Conservation (phyloP, 371 early-diverging fungal genomes). For the Actinomucor elegans region DNA sequence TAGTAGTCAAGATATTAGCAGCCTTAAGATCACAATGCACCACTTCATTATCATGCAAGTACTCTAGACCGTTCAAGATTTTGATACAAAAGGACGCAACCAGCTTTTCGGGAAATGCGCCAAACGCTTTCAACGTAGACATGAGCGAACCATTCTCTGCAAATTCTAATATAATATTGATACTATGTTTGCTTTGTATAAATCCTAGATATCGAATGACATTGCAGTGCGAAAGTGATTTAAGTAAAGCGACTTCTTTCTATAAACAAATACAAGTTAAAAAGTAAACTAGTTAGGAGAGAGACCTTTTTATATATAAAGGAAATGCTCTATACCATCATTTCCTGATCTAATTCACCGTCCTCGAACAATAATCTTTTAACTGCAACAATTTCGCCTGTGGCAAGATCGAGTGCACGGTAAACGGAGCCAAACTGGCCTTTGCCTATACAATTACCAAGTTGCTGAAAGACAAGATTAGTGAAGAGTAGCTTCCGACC, state of each 20-base stretch:
- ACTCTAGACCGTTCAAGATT: conserved; percentile 87
- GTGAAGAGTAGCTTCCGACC: too few relatives aligned
- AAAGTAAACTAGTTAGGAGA: neutral
- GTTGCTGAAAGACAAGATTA: conserved; percentile 57
- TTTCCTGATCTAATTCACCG: conserved; percentile 58
- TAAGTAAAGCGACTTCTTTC: conserved; percentile 75
- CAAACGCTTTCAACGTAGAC: conserved; percentile 90
- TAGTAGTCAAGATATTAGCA: conserved; percentile 94
- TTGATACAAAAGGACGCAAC: conserved; percentile 90
- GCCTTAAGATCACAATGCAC: conserved; percentile 98
- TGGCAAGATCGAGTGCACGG: conserved; percentile 79
- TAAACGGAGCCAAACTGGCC: conserved; percentile 92
- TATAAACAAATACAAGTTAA: conserved; percentile 6
- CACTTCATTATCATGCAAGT: conserved; percentile 87
- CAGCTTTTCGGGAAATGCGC: conserved; percentile 89
- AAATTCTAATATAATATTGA: conserved; percentile 88
- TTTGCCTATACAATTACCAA: conserved; percentile 90
- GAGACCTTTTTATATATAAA: neutral
- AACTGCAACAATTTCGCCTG: conserved; percentile 88
- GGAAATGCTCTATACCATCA: conserved; percentile 40
- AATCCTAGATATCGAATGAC: conserved; percentile 89
- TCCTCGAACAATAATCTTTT: conserved; percentile 78
- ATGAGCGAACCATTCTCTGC: conserved; percentile 96
- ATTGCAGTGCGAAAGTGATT: conserved; percentile 75
- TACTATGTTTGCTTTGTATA: conserved; percentile 66